Conservation (phyloP, 108 stramenopile genomes). For the Cyclotella atomus region DNA sequence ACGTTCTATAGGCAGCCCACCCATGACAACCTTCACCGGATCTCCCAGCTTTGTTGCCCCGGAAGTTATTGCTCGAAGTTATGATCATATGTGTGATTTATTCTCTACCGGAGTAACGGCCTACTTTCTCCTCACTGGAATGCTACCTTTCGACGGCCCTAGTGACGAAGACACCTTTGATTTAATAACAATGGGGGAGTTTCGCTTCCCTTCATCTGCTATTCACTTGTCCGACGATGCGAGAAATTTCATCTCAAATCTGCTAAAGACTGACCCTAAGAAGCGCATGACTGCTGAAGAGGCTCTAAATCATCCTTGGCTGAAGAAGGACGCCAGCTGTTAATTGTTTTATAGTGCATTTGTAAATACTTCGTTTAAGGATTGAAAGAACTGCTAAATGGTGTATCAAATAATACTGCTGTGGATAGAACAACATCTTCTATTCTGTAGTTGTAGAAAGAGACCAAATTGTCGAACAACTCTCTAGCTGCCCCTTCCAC, state of each 20-base stretch:
- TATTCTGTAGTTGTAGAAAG: too few species aligned
- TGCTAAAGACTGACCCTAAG: conserved; percentile 75
- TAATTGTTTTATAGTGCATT: conserved; percentile 9
- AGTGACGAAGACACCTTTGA: conserved; percentile 45
- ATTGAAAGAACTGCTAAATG: too few species aligned
- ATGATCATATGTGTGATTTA: conserved; percentile 45
- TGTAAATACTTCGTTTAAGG: too few species aligned
- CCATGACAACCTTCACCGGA: conserved; percentile 46
- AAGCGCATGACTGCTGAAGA: conserved; percentile 77
- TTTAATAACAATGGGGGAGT: conserved; percentile 26
- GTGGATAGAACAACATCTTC: too few species aligned
- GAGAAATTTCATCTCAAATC: conserved; percentile 78
- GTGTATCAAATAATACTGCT: too few species aligned
- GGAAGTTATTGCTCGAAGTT: conserved; percentile 41
- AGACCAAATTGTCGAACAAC: too few species aligned
- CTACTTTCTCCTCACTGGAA: conserved; percentile 46
- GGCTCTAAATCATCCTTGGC: conserved; percentile 84
- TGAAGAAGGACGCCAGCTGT: conserved; percentile 49
- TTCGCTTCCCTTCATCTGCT: conserved; percentile 38
- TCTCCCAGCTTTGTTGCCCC: conserved; percentile 48
- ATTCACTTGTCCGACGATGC: conserved; percentile 75
- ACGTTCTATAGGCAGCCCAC: too few species aligned
- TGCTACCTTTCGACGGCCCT: conserved; percentile 41
- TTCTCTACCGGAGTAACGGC: conserved; percentile 45
- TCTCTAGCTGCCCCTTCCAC: too few species aligned